A percentile compares a stretch with the other conserved stretches of the same genome.
Evolutionary conservation across 106 monocot species (phyloP).

Genomic region (Narthecium ossifragum): DNA sequence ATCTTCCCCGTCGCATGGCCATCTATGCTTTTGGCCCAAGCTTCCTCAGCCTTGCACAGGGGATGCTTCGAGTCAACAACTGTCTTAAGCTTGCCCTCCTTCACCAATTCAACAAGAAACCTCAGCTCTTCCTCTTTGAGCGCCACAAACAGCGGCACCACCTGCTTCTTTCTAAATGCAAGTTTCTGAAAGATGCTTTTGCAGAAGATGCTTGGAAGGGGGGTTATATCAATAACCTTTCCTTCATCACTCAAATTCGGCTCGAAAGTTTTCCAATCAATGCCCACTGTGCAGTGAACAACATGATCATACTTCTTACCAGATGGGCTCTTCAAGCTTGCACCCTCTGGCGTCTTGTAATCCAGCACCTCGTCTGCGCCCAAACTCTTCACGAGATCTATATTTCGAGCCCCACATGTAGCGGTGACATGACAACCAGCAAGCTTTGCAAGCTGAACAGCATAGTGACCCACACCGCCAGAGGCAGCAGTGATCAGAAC

Average conservation of each 20-base stretch:
- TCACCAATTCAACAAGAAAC: slow-evolving; percentile 26
- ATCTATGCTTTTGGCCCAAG: slow-evolving; percentile 31
- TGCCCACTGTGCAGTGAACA: slow-evolving; percentile 28
- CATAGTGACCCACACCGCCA: slow-evolving; percentile 37
- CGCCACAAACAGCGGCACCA: slow-evolving; percentile 9
- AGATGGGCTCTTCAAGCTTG: slow-evolving; percentile 27
- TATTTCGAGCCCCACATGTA: slow-evolving; percentile 40
- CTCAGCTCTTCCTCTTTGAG: slow-evolving; percentile 21
- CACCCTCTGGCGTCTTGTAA: slow-evolving; percentile 39
- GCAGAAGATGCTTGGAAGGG: neutral
- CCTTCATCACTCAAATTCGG: slow-evolving; percentile 18
- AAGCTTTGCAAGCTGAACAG: slow-evolving; percentile 40
- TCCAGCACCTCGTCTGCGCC: slow-evolving; percentile 50
- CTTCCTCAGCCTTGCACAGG: slow-evolving; percentile 26
- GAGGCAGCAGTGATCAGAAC: slow-evolving; percentile 53
- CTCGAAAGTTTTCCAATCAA: slow-evolving; percentile 20
- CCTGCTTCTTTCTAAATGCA: slow-evolving; percentile 22
- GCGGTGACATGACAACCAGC: slow-evolving; percentile 30
- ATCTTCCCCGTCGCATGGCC: slow-evolving; percentile 55
- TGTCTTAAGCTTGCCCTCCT: slow-evolving; percentile 42
- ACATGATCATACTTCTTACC: slow-evolving; percentile 32
- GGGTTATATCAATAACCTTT: slow-evolving; percentile 24
- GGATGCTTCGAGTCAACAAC: slow-evolving; percentile 27
- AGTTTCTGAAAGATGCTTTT: slow-evolving; percentile 11
- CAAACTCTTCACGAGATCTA: slow-evolving; percentile 21